Conservation (phyloP, 805 yeast species). For the Blastobotrys muscicola region DNA sequence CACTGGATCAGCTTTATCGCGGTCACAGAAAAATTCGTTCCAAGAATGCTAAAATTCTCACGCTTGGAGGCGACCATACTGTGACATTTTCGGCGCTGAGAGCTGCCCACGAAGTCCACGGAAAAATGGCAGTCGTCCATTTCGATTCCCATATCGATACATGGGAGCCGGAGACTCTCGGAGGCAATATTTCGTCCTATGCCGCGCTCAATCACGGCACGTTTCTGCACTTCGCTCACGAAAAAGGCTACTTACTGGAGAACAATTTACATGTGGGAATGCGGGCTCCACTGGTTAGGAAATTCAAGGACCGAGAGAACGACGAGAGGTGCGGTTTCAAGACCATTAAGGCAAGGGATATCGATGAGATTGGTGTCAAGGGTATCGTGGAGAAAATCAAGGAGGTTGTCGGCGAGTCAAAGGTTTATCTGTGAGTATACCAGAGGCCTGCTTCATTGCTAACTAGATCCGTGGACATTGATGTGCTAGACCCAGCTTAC, state of each 20-base stretch:
- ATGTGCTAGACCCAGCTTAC: constrained; percentile 46
- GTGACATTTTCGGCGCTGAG: constrained; percentile 61
- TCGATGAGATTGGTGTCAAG: constrained; percentile 50
- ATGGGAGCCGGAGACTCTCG: constrained; percentile 54
- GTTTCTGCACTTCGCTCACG: constrained; percentile 59
- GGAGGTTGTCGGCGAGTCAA: constrained; percentile 46
- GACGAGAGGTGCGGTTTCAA: constrained; percentile 55
- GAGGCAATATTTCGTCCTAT: constrained; percentile 53
- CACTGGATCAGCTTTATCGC: constrained; percentile 46
- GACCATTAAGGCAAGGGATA: constrained; percentile 57
- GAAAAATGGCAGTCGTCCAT: constrained; percentile 59
- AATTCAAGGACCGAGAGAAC: constrained; percentile 42
- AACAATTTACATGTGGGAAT: constrained; percentile 52
- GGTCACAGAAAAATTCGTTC: constrained; percentile 36
- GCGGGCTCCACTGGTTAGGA: constrained; percentile 49
- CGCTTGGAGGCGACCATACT: constrained; percentile 74
- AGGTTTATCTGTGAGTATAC: constrained; percentile 37
- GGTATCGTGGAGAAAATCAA: constrained; percentile 46
- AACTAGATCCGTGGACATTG: constrained; percentile 29
- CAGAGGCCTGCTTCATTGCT: background rate
- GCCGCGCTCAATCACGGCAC: constrained; percentile 60
- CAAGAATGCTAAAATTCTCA: constrained; percentile 43
- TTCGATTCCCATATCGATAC: constrained; percentile 66
- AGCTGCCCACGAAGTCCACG: constrained; percentile 48
- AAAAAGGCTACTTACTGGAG: constrained; percentile 45